A percentile compares a stretch with the other conserved stretches of the same genome.
Evolutionary conservation across 2,329 filamentous ascomycete genomes (phyloP).

Genomic region (Exophiala mesophila): DNA sequence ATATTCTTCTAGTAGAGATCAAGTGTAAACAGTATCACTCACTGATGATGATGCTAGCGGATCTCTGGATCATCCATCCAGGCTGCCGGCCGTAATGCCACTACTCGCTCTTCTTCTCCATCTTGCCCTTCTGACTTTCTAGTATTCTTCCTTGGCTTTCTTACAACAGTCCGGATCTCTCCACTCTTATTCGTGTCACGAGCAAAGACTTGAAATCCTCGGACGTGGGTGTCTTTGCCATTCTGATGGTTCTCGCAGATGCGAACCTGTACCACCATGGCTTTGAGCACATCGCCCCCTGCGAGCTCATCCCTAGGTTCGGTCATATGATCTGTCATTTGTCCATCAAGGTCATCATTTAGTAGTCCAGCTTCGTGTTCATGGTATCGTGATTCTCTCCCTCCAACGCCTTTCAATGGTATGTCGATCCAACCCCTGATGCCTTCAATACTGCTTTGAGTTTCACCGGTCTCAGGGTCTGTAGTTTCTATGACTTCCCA

Average conservation of each 20-base stretch:
- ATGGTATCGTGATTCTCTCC: constrained; percentile 32
- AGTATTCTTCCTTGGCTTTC: constrained; percentile 25
- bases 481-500: constrained; percentile 69
- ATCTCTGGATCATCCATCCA: constrained; percentile 49
- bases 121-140: constrained; percentile 24
- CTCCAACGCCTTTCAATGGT: constrained; percentile 59
- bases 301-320: constrained; percentile 28
- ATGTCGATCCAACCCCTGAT: constrained; percentile 83
- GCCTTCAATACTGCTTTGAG: constrained; percentile 24
- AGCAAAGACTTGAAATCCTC: constrained; percentile 82
- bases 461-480: constrained; percentile 25
- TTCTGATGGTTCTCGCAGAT: constrained; percentile 98
- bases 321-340: background rate
- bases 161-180: constrained; percentile 13
- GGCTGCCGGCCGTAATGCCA: constrained; percentile 41
- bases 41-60: constrained; percentile 32
- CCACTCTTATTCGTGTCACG: constrained; percentile 33
- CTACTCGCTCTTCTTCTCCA: constrained; percentile 28
- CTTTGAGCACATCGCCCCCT: constrained; percentile 67
- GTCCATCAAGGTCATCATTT: constrained; percentile 14
- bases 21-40: too few species aligned
- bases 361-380: constrained; percentile 15
- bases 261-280: constrained; percentile 83
- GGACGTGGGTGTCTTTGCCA: constrained; percentile 96
- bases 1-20: too few species aligned